Evolutionary conservation across 2,329 filamentous ascomycete genomes (phyloP), one percentile per base, ranked within the genome.

Genomic region (Curvularia hawaiiensis): DNA sequence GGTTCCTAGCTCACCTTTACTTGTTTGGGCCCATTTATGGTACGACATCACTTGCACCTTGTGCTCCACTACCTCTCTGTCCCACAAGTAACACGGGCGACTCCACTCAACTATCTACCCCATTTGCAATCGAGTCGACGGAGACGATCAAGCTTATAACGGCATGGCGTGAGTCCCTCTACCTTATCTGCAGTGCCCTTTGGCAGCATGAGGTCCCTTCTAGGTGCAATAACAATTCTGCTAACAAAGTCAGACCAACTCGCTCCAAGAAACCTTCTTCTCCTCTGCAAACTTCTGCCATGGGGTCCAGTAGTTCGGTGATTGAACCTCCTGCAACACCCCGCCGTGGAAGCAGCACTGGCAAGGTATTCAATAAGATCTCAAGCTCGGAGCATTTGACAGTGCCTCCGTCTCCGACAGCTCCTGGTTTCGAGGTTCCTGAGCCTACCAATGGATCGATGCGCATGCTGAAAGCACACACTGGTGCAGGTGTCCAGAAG

Each of bases 401-500:
- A 5, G 49, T 63, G 20, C 61, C 61, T 7, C 61, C 61, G 3
- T 63, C 61, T 8, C 61, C 61, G 52, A 4, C 53, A 26, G 20
- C 41, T n/a, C 44, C 52, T 20, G 24, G 24, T 8, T 50, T 52
- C 22, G 33, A 40, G 7, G 12, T 47, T 24, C 28, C 24, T 24
- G 3, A 7, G 14, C 38, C 14, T 3, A 40, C 20, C 11, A 28
- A 24, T 38, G 44, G 49, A 26, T 28, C 9, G 16, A 53, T 24
- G 11, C 10, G 24, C 30, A 58, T 46, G 45, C 20, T n/a, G 1
- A 38, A 47, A 11, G 49, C 47, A n/a, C 44, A 50, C 14, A 57
- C 60, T n/a, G 52, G 48, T 10, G 57, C 57, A 4, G 57, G 62
- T 4, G 30, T 64, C 16, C 60, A 59, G 50, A 64, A 64, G 56